Evolutionary conservation across 768 basidiomycete species (phyloP), one percentile per base, ranked within the genome.

Genomic region (Strobilomyces confusus): DNA sequence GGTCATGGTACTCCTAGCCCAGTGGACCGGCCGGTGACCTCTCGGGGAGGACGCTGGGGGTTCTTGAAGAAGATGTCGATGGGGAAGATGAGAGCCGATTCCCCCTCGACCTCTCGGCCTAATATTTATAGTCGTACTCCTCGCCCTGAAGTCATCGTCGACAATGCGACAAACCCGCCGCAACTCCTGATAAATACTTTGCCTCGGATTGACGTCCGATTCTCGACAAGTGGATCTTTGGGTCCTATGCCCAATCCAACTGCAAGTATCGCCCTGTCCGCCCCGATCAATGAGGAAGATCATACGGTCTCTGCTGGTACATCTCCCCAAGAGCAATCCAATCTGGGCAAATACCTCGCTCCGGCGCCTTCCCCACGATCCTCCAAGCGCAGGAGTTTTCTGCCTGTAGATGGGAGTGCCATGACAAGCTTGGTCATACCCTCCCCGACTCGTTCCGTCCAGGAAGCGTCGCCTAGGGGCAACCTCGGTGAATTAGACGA

Each of bases 21-120:
- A 19, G 37, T 47, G 44, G 71, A 72, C 22, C 60, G 62, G 2
- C 69, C 59, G 49, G 41, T 46, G 22, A 20, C 49, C 29, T 51
- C 66, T 36, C 68, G 71, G 68, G 84, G 85, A 49, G 84, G 85
- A 49, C 85, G 90, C 51, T 95, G 95, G 94, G 93, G 94, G 4
- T 95, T 98, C 74, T 75, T 98, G 54, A 92, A 94, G 75, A 98
- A 98, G 74, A 97, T 98, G 93, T 95, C 93, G 7, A 95, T 95
- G 92, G 87, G 92, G 14, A 92, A 89, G 69, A 87, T 95, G 75
- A 83, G 83, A 62, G 58, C 73, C n/a, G 89, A 91, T 44, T 70
- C 78, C 15, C 77, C 83, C 26, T 63, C 55, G 3, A 26, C 54
- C 42, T 62, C 77, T 7, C 72, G 78, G 26, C 67, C 73, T 11